Percentiles rank a stretch among this genome's conserved stretches.
These are phyloP conservation scores for Leptomonas seymouri DNA, from an alignment of 208 protist species.

Conservation along the genomic window DNA sequence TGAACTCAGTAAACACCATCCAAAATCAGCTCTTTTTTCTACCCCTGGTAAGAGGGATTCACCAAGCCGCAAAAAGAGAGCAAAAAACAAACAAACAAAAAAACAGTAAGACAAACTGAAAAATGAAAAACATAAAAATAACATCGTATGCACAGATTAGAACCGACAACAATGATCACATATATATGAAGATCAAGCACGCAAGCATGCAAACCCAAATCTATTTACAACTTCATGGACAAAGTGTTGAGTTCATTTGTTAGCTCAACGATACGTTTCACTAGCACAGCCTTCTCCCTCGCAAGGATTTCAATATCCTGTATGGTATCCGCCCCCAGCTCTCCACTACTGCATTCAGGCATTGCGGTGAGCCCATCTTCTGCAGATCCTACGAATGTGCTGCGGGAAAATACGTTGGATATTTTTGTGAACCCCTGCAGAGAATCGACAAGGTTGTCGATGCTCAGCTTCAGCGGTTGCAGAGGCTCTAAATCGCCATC, in stretches of 20 bases:
- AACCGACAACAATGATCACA: background rate
- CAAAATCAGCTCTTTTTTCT: too few species aligned
- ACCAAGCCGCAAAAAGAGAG: background rate
- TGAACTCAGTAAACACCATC: too few species aligned
- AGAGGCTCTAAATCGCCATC: background rate
- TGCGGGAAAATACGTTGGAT: slow-evolving; percentile 33
- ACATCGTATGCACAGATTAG: too few species aligned
- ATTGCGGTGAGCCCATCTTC: background rate
- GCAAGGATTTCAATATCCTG: background rate
- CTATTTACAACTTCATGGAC: background rate
- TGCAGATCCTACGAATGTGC: background rate
- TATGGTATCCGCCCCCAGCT: background rate
- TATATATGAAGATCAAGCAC: background rate
- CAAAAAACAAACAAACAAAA: slow-evolving; percentile 7
- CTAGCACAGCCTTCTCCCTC: slow-evolving; percentile 13
- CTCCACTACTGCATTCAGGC: background rate
- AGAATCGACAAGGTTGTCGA: slow-evolving; percentile 70
- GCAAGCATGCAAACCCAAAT: background rate
- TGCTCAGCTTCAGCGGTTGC: slow-evolving; percentile 34
- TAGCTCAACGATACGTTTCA: slow-evolving; percentile 21
- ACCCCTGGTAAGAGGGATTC: background rate
- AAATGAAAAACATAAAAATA: background rate
- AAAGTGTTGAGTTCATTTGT: background rate
- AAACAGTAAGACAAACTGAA: background rate
- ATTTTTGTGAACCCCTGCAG: slow-evolving; percentile 59